A percentile compares a stretch with the other conserved stretches of the same genome.
Evolutionary conservation across 345 rosid genomes (phyloP).

Genomic region (Stellera chamaejasme): DNA sequence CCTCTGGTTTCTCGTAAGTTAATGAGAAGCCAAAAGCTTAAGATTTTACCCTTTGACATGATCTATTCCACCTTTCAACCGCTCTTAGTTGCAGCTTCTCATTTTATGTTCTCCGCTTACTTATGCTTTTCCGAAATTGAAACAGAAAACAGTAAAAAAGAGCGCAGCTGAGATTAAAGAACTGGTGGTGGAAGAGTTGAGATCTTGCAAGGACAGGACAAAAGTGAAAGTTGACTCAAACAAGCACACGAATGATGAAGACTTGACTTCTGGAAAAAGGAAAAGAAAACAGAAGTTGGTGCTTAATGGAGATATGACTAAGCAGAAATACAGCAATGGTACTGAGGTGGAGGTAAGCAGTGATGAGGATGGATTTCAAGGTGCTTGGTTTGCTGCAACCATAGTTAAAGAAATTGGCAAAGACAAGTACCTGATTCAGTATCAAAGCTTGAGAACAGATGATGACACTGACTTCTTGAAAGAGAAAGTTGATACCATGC

Average conservation of each 20-base stretch:
- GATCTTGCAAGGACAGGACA: background rate
- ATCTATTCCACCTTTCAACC: no score
- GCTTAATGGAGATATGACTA: slow-evolving; percentile 5
- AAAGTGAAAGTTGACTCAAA: background rate
- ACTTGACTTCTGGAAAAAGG: background rate
- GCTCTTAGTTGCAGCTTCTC: background rate
- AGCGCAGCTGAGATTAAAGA: slow-evolving; percentile 17
- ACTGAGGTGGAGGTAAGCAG: slow-evolving; percentile 57
- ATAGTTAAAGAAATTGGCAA: slow-evolving; percentile 35
- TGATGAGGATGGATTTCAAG: slow-evolving; percentile 78
- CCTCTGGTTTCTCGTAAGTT: no score
- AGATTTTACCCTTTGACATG: no score
- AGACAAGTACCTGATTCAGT: slow-evolving; percentile 50
- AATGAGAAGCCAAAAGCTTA: no score
- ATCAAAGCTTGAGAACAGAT: slow-evolving; percentile 52
- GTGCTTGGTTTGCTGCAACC: slow-evolving; percentile 78
- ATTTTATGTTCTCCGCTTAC: background rate
- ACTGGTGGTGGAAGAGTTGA: slow-evolving; percentile 6
- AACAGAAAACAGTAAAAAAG: slow-evolving; percentile 23
- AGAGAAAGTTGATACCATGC: slow-evolving; percentile 42
- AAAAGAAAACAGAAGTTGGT: background rate
- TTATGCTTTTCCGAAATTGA: slow-evolving; percentile 9
- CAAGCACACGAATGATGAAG: background rate
- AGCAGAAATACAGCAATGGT: slow-evolving; percentile 21
- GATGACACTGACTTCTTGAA: slow-evolving; percentile 55